phyloP scores from a whole-genome alignment of 2,329 filamentous ascomycete genomes.

The Myriosclerotinia duriaeana region DNA sequence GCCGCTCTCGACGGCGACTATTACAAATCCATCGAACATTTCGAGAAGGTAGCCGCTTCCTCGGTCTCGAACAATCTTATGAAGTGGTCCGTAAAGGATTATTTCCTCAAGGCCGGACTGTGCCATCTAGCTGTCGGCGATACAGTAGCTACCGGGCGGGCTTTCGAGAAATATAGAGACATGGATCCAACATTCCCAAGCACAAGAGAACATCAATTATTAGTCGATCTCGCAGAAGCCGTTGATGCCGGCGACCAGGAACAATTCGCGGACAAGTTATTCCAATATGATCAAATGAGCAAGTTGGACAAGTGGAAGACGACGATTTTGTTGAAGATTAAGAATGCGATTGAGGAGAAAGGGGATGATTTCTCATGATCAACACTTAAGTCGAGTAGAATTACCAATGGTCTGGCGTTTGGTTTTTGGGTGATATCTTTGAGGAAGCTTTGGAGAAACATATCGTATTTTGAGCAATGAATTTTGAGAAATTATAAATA shows the following conservation, averaged over 20 bases:
- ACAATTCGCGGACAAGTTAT: constrained; percentile 79
- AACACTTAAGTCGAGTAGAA: background rate
- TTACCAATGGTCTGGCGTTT: constrained; percentile 16
- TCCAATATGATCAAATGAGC: constrained; percentile 86
- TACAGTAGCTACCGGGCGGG: constrained; percentile 73
- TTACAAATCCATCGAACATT: constrained; percentile 76
- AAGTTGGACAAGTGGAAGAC: constrained; percentile 99
- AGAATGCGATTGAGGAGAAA: constrained; percentile 74
- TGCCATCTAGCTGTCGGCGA: constrained; percentile 78
- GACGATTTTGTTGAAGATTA: constrained; percentile 75
- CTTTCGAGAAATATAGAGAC: constrained; percentile 78
- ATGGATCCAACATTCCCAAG: constrained; percentile 73
- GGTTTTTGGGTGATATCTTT: constrained; percentile 3
- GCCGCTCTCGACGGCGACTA: constrained; percentile 81
- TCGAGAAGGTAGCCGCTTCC: constrained; percentile 76
- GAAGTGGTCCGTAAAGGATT: constrained; percentile 93
- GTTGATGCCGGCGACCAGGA: constrained; percentile 79
- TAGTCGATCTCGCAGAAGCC: constrained; percentile 72
- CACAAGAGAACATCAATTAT: constrained; percentile 77
- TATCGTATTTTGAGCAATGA: too few relatives aligned
- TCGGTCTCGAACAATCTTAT: constrained; percentile 88
- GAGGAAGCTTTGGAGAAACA: background rate
- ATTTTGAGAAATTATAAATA: too few relatives aligned
- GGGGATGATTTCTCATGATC: constrained; percentile 65
- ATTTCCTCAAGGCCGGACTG: constrained; percentile 90